Evolutionary conservation across 495 filamentous ascomycete genomes (phyloP), one percentile per base, ranked within the genome.

Genomic region (Halenospora varia): DNA sequence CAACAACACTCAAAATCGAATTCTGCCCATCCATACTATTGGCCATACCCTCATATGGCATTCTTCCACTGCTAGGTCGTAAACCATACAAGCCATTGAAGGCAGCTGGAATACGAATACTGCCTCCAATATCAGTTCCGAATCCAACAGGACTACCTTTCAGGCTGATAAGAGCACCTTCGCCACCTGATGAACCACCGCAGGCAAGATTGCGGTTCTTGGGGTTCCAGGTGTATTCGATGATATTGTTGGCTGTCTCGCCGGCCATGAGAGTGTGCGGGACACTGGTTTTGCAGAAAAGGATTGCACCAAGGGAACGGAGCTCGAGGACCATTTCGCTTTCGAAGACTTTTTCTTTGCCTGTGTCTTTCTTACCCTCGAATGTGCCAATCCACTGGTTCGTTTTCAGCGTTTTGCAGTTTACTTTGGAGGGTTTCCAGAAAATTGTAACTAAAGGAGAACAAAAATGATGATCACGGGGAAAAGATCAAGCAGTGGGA

Each of bases 161-260:
- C 1, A 82, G 64, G 0, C 73, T 81, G 29, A 84, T 59, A 2
- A 87, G 66, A 1, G 82, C 77, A 3, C 73, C 76, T 64, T 87
- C 84, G 51, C 84, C 84, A 2, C 84, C 82, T 10, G 80, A 82
- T 56, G 79, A 83, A 0, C 84, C 84, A 24, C 84, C 84, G 23
- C 71, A 74, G 17, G 78, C 78, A 25, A 86, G 66, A n/a, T 63
- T 56, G 6, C 69, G 69, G 57, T 85, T 82, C 52, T 74, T 71
- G 0, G 82, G 77, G 62, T 81, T 80, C 22, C 76, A 66, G 3
- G 80, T 81, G n/a, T 62, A 59, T 1, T 62, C 66, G 48, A 63
- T 70, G 50, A 71, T 65, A 39, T 67, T 63, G 53, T 64, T 70
- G 13, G 60, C 23, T 10, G 69, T 70, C 29, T 73, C 67, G 1